Evolutionary conservation across 352 stramenopile species (phyloP), one percentile per base, ranked within the genome.

Genomic region (Elongisporangium anandrum): DNA sequence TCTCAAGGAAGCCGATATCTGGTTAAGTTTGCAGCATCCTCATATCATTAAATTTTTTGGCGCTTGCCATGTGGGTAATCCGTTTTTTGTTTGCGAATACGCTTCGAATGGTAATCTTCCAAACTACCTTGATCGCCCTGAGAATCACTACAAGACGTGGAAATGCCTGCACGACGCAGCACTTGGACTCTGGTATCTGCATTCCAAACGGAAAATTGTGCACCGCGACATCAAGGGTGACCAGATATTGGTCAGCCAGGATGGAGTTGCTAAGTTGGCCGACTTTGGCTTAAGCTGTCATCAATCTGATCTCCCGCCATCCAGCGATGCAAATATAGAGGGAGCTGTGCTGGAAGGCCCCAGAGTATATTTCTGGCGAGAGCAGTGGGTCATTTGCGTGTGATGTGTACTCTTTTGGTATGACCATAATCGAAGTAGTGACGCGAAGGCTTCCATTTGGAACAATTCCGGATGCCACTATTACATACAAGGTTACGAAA

Each of bases 251-350:
- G 23, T 63, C n/a, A 41, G 50, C 29, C 22, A 45, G 3, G 57
- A 63, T 19, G 8, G 16, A 3, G 56, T 24, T 8, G 50, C 50
- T 2, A 63, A 63, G 34, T 20, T 63, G 50, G 52, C 50, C 5
- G 50, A 63, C n/a, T 63, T 63, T 57, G 50, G 50, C 7, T 45
- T 73, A 15, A 70, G 55, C 55, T 61, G 41, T 45, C 55, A 21
- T 23, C 8, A 57, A 17, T 7, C 20, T 26, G 24, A 7, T 21
- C 23, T 9, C 39, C 21, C 12, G n/a, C 17, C 16, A 21, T 12
- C 12, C 17, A 15, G 2, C 34, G 47, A 17, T 5, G 38, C n/a
- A 4, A n/a, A 17, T 3, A 23, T 5, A 0, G 9, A 24, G 16
- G 51, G 56, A 2, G 52, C 56, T 1, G 41, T 57, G 50, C 2